Evolutionary conservation across 495 filamentous ascomycete genomes (phyloP).

Genomic region (Articulospora tetracladia): DNA sequence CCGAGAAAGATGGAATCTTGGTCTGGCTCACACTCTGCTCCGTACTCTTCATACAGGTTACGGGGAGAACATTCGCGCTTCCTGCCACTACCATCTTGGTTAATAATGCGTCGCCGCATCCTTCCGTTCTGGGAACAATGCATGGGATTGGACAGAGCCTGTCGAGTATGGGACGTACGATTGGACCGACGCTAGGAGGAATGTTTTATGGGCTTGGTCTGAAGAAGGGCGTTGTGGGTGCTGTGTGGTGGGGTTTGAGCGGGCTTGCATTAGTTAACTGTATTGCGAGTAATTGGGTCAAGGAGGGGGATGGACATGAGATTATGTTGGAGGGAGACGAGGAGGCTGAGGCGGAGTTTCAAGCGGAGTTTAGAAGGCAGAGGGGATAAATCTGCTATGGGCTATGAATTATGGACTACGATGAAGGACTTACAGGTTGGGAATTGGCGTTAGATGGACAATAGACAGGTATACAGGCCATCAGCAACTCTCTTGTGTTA

Average conservation of each 20-base stretch:
- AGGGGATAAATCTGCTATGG: not conserved
- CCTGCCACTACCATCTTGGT: conserved; percentile 74
- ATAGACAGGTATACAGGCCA: no score
- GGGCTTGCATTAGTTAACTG: conserved; percentile 59
- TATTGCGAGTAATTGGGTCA: conserved; percentile 59
- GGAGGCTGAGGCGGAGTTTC: conserved; percentile 33
- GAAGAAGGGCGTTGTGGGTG: conserved; percentile 63
- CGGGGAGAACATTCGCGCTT: conserved; percentile 75
- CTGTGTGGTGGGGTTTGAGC: conserved; percentile 71
- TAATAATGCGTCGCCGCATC: conserved; percentile 80
- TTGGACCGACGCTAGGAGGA: conserved; percentile 70
- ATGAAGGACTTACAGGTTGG: no score
- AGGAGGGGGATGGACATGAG: conserved; percentile 71
- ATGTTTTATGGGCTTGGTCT: conserved; percentile 68
- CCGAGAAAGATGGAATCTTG: conserved; percentile 57
- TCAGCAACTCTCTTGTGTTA: no score
- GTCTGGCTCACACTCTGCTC: conserved; percentile 66
- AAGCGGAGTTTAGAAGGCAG: conserved; percentile 7
- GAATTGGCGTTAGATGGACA: no score
- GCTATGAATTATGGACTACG: no score
- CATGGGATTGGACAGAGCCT: conserved; percentile 79
- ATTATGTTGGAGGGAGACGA: conserved; percentile 63
- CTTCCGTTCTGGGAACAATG: conserved; percentile 72
- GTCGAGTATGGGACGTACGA: conserved; percentile 62
- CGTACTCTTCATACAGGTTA: conserved; percentile 69